Percentiles rank a stretch among this genome's conserved stretches.
phyloP scores from a whole-genome alignment of 2,329 filamentous ascomycete species.

The Chaetothyriales sp. region DNA sequence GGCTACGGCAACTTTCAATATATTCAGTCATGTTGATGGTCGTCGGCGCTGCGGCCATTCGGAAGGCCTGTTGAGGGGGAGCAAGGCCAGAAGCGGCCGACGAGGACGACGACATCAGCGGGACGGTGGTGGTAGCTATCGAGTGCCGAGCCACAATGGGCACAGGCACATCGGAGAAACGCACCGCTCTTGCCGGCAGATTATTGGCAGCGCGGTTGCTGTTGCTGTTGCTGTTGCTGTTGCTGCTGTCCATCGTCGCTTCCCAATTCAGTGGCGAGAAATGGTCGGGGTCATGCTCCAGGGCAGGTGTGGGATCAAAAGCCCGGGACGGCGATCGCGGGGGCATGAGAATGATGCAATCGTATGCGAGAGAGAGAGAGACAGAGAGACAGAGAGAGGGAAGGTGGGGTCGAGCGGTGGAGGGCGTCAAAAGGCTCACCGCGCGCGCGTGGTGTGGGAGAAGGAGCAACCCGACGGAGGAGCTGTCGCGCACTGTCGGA shows the following conservation, averaged over 20 bases:
- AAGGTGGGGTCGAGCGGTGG: too few relatives aligned
- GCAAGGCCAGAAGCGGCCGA: slow-evolving; percentile 14
- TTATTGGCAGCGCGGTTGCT: neutral
- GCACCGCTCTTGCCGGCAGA: slow-evolving; percentile 23
- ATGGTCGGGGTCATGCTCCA: slow-evolving; percentile 12
- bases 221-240: too few relatives aligned
- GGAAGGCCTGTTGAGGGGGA: slow-evolving; percentile 13
- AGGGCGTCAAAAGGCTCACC: neutral
- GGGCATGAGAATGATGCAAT: slow-evolving; percentile 5
- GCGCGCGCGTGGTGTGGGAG: neutral
- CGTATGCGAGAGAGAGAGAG: neutral
- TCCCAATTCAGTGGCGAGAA: slow-evolving; percentile 11
- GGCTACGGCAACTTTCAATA: slow-evolving; percentile 27
- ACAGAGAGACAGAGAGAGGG: too few relatives aligned
- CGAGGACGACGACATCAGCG: slow-evolving; percentile 19
- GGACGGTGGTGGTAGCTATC: slow-evolving; percentile 23
- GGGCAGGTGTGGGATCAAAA: slow-evolving; percentile 15
- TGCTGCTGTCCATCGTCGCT: slow-evolving; percentile 1
- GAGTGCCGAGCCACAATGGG: slow-evolving; percentile 26
- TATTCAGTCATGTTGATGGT: slow-evolving; percentile 22
- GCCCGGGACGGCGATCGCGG: slow-evolving; percentile 14
- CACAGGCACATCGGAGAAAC: slow-evolving; percentile 25
- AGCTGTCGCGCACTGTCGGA: neutral
- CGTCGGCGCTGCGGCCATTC: slow-evolving; percentile 11
- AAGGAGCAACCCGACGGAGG: neutral